phyloP scores from a whole-genome alignment of 2,329 filamentous ascomycete genomes.

The Cylindrodendrum hubeiense region DNA sequence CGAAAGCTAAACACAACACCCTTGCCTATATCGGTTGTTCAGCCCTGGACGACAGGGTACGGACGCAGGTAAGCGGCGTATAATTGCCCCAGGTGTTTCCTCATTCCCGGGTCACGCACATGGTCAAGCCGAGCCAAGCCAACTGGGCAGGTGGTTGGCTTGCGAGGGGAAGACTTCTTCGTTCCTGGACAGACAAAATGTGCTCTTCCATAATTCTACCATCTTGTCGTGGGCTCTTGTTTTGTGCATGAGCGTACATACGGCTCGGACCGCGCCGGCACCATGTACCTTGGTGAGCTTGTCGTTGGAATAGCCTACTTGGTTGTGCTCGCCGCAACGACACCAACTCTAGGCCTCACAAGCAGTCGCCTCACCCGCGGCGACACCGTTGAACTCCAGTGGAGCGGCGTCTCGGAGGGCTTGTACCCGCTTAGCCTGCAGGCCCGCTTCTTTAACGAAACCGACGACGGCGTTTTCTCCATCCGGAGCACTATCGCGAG shows the following conservation, averaged over 20 bases:
- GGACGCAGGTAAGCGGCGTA: constrained; percentile 10
- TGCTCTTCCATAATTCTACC: not conserved
- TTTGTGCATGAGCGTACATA: not conserved
- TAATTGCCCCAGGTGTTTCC: not conserved
- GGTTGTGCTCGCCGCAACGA: not conserved
- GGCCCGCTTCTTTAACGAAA: constrained; percentile 21
- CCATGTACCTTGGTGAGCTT: not conserved
- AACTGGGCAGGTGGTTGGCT: constrained; percentile 8
- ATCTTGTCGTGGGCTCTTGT: not conserved
- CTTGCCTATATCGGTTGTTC: not conserved
- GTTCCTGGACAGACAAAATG: not conserved
- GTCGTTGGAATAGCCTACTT: not conserved
- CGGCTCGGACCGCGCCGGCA: not conserved
- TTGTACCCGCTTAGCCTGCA: constrained; percentile 20
- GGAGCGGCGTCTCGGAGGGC: constrained; percentile 10
- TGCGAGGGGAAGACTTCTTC: not conserved
- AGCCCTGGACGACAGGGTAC: not conserved
- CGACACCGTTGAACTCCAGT: constrained; percentile 1
- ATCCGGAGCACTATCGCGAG: constrained; percentile 15
- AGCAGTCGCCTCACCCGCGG: constrained; percentile 6
- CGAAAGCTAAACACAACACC: not conserved
- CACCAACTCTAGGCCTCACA: constrained; percentile 2
- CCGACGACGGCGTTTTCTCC: constrained; percentile 10
- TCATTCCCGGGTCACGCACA: not conserved
- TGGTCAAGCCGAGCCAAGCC: not conserved